A percentile compares a stretch with the other conserved stretches of the same genome.
phyloP scores from a whole-genome alignment of 441 rosid genomes.

The Croton setiger region DNA sequence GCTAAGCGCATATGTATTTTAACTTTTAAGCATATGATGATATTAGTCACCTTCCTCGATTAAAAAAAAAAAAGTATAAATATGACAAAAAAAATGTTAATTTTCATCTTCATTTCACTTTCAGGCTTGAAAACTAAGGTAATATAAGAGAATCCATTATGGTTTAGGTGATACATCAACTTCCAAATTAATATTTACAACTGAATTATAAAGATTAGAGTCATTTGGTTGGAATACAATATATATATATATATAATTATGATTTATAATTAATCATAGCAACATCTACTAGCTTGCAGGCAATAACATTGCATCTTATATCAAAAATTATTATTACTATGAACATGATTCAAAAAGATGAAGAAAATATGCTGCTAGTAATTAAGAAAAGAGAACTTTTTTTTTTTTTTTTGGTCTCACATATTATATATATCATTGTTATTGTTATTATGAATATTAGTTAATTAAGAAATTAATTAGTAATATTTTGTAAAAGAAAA shows the following conservation, averaged over 20 bases:
- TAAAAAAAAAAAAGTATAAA: not conserved
- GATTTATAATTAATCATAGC: not conserved
- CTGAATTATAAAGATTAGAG: not conserved
- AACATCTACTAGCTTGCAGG: conserved; percentile 2
- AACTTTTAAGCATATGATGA: too few relatives aligned
- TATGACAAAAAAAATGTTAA: not conserved
- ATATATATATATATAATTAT: not conserved
- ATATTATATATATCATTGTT: not conserved
- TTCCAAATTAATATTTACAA: not conserved
- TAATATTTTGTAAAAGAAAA: conserved; percentile 24
- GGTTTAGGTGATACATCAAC: conserved; percentile 11
- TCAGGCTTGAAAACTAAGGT: conserved; percentile 15
- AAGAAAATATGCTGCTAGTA: not conserved
- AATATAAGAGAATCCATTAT: conserved; percentile 13
- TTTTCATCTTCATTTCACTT: not conserved
- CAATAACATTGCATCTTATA: conserved; percentile 13
- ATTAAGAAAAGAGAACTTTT: not conserved
- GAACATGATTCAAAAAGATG: conserved; percentile 5
- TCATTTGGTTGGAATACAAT: conserved; percentile 5
- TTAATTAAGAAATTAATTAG: not conserved
- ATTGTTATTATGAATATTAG: too few relatives aligned
- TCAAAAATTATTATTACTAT: not conserved
- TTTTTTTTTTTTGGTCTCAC: not conserved
- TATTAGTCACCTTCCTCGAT: too few relatives aligned
- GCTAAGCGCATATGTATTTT: not conserved